Base-by-base conservation (phyloP, 2,329 filamentous ascomycete genomes). In the Diaporthe vexans region DNA sequence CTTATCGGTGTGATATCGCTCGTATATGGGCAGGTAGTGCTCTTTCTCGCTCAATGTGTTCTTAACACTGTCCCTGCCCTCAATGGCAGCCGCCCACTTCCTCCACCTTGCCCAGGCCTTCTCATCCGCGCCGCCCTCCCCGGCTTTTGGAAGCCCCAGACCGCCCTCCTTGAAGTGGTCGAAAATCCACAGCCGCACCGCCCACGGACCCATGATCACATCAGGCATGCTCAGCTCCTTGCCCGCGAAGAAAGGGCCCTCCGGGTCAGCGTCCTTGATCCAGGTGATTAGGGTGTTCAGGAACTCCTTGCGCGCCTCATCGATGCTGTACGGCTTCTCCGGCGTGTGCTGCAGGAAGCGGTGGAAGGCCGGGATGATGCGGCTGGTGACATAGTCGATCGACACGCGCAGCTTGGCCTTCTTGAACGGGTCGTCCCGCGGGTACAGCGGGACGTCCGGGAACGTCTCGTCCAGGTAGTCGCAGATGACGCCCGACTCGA, bases 231-330 rank as follows among this genome's bases (percentile, higher is more conserved):
- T 87, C 10, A 94, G 86, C 43, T 88, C 83, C 1, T 84, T 80
- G 1, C 93, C 93, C 1, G 91, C 79, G 79, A 94, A 95, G 82
- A 88, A 95, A 0, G 92, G 93, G 0, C 91, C 91, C 40, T 59
- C 67, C 0, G 82, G 82, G 1, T 80, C 78, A 0, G 82, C 72
- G 73, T 91, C 73, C 37, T 37, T 86, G 88, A 93, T 91, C 79
- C 92, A 90, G 2, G 95, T 91, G 19, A 94, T 93, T 59, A 99
- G 88, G 21, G 98, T 92, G 79, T 98, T 98, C 80, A 99, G 86
- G 76, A 99, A 99, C 84, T 99, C 97, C 96, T 99, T 98, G 0
- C 97, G 99, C 88, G 99, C 97, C 97, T 99, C 99, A 85, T 99
- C 97, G 81, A 99, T 99, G n/a, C 97, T 97, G 80, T 94, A 99